These are phyloP conservation scores for Arthrobotrys musiformis DNA, from an alignment of 2,329 filamentous ascomycete species.

Conservation along the genomic window DNA sequence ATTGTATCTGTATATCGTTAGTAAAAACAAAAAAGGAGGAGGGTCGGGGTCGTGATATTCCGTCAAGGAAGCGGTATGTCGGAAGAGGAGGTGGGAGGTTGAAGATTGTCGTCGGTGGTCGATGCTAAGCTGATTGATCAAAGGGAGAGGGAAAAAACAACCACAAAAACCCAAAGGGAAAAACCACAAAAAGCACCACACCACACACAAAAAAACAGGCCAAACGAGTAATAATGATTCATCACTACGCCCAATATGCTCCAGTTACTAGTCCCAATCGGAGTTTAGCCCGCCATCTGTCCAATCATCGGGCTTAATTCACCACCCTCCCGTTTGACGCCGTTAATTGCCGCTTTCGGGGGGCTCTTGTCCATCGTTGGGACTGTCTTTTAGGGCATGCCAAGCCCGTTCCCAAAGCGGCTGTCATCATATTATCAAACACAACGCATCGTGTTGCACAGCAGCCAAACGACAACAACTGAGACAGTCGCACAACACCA, in stretches of 20 bases:
- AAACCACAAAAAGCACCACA: slow-evolving; percentile 33
- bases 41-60: slow-evolving; percentile 38
- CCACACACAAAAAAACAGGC: neutral
- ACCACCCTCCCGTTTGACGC: slow-evolving; percentile 12
- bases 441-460: slow-evolving; percentile 20
- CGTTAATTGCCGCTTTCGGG: neutral
- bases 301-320: slow-evolving; percentile 18
- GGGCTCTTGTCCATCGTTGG: slow-evolving; percentile 23
- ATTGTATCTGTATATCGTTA: slow-evolving; percentile 48
- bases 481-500: neutral
- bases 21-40: too few species aligned
- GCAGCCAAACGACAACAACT: neutral
- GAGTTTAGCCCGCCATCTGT: neutral
- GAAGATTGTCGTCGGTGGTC: slow-evolving; percentile 40
- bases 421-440: slow-evolving; percentile 18
- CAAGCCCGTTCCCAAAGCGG: neutral
- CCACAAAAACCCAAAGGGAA: slow-evolving; percentile 12
- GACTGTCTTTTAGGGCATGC: slow-evolving; percentile 56
- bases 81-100: slow-evolving; percentile 9
- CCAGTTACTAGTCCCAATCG: neutral
- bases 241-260: slow-evolving; percentile 17
- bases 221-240: slow-evolving; percentile 34
- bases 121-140: slow-evolving; percentile 26
- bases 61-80: slow-evolving; percentile 16
- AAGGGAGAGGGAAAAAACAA: neutral